A percentile compares a stretch with the other conserved stretches of the same genome.
phyloP scores from a whole-genome alignment of 306 rosid genomes.

The Quercus parvula region DNA sequence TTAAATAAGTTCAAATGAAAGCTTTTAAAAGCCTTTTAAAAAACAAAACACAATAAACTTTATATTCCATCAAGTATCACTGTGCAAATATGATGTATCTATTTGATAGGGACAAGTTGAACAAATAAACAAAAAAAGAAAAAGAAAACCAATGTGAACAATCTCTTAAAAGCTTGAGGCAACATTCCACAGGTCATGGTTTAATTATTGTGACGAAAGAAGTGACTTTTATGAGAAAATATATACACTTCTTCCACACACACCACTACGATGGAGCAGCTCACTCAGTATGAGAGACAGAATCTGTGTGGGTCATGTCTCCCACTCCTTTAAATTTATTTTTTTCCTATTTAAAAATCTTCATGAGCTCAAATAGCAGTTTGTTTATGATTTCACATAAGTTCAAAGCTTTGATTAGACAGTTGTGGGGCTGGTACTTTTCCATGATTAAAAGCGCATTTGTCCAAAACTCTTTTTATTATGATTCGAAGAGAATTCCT shows the following conservation, averaged over 20 bases:
- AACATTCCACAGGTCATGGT: conserved; percentile 6
- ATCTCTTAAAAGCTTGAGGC: conserved; percentile 12
- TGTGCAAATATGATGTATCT: conserved; percentile 39
- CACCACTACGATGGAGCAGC: conserved; percentile 23
- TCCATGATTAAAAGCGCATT: conserved; percentile 42
- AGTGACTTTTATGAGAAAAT: conserved; percentile 21
- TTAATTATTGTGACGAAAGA: conserved; percentile 16
- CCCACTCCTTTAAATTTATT: conserved; percentile 29
- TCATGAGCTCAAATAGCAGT: conserved; percentile 3
- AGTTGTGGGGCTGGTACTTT: conserved; percentile 39
- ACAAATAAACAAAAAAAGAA: not conserved
- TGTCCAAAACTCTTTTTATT: conserved; percentile 24
- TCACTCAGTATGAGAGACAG: conserved; percentile 26
- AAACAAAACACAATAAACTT: conserved; percentile 28
- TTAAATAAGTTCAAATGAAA: conserved; percentile 53
- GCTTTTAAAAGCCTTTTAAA: conserved; percentile 44
- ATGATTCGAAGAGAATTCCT: conserved; percentile 28
- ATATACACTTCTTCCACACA: conserved; percentile 29
- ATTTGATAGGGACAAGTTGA: conserved; percentile 32
- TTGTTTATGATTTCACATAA: conserved; percentile 2
- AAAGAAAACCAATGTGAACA: conserved; percentile 1
- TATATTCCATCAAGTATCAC: conserved; percentile 46
- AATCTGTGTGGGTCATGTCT: conserved; percentile 44
- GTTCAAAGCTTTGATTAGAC: conserved; percentile 50
- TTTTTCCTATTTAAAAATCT: not conserved